These are phyloP conservation scores for Cladorrhinum samala DNA, from an alignment of 495 filamentous ascomycete species.

Conservation along the genomic window DNA sequence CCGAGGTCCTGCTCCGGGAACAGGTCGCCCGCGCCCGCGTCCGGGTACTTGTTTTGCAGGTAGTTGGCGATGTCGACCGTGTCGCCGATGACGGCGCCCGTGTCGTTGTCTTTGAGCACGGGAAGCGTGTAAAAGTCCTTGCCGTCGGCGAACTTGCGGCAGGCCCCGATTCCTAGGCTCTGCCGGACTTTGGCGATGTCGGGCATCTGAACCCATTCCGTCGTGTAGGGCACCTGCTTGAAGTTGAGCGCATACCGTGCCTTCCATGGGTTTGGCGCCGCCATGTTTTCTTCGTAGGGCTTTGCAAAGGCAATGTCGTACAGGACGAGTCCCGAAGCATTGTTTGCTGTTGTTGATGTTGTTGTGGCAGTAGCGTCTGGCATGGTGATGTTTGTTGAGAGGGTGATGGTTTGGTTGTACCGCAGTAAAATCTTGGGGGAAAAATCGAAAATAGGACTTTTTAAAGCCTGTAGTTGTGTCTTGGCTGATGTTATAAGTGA, in stretches of 20 bases:
- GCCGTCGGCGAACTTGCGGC: slow-evolving; percentile 52
- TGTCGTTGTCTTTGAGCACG: slow-evolving; percentile 45
- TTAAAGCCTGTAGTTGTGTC: no score
- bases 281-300: slow-evolving; percentile 28
- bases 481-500: no score
- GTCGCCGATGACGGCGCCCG: slow-evolving; percentile 44
- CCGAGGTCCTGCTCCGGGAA: slow-evolving; percentile 32
- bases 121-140: slow-evolving; percentile 55
- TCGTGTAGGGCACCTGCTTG: slow-evolving; percentile 47
- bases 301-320: slow-evolving; percentile 52
- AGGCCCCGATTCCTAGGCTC: slow-evolving; percentile 37
- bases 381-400: not conserved
- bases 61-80: slow-evolving; percentile 58
- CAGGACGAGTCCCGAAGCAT: slow-evolving; percentile 30
- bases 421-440: not conserved
- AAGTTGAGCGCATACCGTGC: slow-evolving; percentile 54
- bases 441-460: no score
- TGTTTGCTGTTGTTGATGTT: not conserved
- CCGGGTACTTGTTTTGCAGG: slow-evolving; percentile 45
- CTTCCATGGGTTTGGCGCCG: slow-evolving; percentile 57
- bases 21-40: slow-evolving; percentile 31
- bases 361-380: not conserved
- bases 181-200: slow-evolving; percentile 44
- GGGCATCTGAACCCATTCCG: slow-evolving; percentile 44
- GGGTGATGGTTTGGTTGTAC: not conserved